Evolutionary conservation across 495 filamentous ascomycete genomes (phyloP), one percentile per base, ranked within the genome.

Genomic region (Xylaria cubensis): DNA sequence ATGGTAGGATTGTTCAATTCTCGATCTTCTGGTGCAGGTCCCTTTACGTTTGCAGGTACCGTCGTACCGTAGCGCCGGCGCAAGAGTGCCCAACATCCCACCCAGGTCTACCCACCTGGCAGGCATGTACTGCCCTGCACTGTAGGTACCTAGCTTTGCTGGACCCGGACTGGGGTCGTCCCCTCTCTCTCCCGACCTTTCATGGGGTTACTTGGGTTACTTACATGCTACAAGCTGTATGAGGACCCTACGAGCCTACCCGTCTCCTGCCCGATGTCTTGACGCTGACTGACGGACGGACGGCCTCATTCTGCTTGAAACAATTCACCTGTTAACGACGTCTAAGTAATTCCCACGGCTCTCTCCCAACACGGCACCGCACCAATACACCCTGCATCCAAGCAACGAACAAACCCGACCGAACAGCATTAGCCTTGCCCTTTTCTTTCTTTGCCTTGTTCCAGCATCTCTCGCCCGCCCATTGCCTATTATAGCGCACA

Each of bases 401-500:
- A 48, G 50, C 44, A 55, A 56, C 48, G 15, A 34, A 51, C 61
- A 58, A 53, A 26, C 56, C 67, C 58, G 53, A 24, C 44, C 68
- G 58, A 63, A 41, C 34, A 48, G 44, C 21, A 55, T 42, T 56
- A 29, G 50, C 50, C 19, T 17, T 32, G 21, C 9, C 59, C 48
- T 34, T 55, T 71, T 34, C 69, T 62, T 64, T 39, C 69, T 62
- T 64, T 26, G 69, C 59, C 69, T 64, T 56, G 69, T 58, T 34
- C 61, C 68, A 64, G 59, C 26, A 46, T 29, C 56, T 70, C 68
- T 55, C 44, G 61, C 36, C 61, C 44, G 42, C 48, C 61, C 69
- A 46, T 41, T 42, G 44, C 69, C 68, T 41, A 64, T 64, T 72
- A 67, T 61, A 72, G 70, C 70, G 55, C 63, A 66, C 46, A 19